Evolutionary conservation across 768 basidiomycete species (phyloP), one percentile per base, ranked within the genome.

Genomic region (Agrocybe praecox): DNA sequence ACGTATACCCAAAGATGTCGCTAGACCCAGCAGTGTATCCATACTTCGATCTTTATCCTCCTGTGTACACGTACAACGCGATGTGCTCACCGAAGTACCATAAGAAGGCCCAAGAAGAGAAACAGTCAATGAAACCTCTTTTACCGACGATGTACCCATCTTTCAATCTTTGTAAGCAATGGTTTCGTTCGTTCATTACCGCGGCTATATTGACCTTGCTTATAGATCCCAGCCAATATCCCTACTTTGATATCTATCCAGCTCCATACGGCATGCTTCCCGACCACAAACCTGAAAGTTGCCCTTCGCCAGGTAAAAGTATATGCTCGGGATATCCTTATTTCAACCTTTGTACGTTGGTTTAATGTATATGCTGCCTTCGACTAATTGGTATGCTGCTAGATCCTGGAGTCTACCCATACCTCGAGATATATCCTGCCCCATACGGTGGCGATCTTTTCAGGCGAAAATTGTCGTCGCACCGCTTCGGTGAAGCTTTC

Each of bases 121-220:
- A 32, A 19, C 17, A 6, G 10, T 10, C 43, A 5, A 21, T 53
- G 42, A 43, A 21, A 2, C 43, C 52, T 33, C n/a, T 26, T 6
- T 32, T 45, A 9, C 33, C 32, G 8, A 33, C 54, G 18, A 33
- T 26, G 33, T 55, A 42, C 12, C 54, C 54, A 2, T 49, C 54
- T 6, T 51, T 51, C 24, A 65, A 71, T 51, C 61, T 74, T 9
- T 78, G 77, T 77, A 58, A 54, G 73, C 63, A 51, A 46, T 4
- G 10, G 19, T 15, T 46, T 42, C 36, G 15, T 22, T n/a, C n/a
- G 51, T 17, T 33, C 43, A 46, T 24, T 5, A 43, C 2, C 2
- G 24, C 29, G 6, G 24, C 15, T 9, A 3, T 17, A 24, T 17
- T 32, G 36, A 17, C 8, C 10, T 12, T 6, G 18, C 44, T 26